Conservation (phyloP, 2,329 filamentous ascomycete species). For the Stagonosporopsis rhizophila region DNA sequence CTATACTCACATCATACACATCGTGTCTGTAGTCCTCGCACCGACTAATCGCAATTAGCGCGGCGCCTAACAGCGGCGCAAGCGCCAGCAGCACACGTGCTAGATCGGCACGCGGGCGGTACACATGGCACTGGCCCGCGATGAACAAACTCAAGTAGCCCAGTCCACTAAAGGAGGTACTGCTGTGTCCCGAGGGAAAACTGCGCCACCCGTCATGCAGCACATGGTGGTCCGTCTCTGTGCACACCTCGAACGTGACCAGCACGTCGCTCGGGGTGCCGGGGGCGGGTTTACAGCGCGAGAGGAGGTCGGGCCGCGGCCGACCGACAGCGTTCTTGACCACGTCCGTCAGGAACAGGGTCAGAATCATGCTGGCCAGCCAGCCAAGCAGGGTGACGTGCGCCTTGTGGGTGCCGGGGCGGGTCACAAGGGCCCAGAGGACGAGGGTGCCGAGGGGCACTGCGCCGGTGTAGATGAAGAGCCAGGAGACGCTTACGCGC, state of each 20-base stretch:
- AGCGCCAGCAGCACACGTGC: constrained; percentile 62
- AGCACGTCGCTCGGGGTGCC: constrained; percentile 63
- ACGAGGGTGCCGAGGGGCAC: constrained; percentile 73
- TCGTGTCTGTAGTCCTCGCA: constrained; percentile 70
- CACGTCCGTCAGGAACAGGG: constrained; percentile 81
- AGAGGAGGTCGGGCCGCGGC: constrained; percentile 84
- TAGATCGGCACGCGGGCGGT: constrained; percentile 65
- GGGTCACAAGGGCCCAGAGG: constrained; percentile 67
- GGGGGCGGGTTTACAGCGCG: constrained; percentile 77
- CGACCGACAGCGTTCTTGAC: constrained; percentile 88
- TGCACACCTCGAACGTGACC: constrained; percentile 74
- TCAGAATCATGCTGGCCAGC: constrained; percentile 73
- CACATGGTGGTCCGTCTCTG: constrained; percentile 69
- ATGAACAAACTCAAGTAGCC: constrained; percentile 76
- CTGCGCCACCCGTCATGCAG: constrained; percentile 85
- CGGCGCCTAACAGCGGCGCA: constrained; percentile 62
- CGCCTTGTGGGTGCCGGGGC: constrained; percentile 75
- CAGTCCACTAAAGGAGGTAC: constrained; percentile 79
- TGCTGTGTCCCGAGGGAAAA: constrained; percentile 82
- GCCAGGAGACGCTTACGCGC: constrained; percentile 78
- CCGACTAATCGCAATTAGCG: constrained; percentile 67
- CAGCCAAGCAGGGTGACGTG: constrained; percentile 87
- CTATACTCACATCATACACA: constrained; percentile 67
- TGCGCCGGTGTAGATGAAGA: constrained; percentile 79
- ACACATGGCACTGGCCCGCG: constrained; percentile 68